Base-by-base conservation (phyloP, 306 rosid species). In the Citrullus colocynthis region DNA sequence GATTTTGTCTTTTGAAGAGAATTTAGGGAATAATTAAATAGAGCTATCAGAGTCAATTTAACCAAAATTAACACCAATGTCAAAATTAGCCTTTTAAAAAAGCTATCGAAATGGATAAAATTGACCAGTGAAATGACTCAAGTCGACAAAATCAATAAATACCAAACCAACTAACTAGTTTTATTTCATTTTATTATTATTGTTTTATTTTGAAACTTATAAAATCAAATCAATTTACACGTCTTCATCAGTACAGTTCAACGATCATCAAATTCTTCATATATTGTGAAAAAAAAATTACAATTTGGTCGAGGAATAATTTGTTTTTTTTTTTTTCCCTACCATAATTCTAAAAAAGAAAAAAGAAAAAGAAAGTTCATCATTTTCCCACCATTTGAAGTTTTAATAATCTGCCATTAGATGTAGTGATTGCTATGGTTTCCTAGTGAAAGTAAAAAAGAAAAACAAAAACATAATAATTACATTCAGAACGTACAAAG, bases 371-470 rank as follows among this genome's bases (percentile, higher is more conserved):
- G 32, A 30, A 9, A 61, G 15, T 30, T 79, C 8, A 64, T 73
- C 39, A 21, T 63, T 74, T 80, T 62, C 70, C 75, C 78, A 49
- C 64, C 78, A 14, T 49, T 74, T 62, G 80, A 75, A 80, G 83
- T 48, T 80, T 80, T 56, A 78, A n/a, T 75, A 34, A 58, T 64
- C 66, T 61, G 37, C 36, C 76, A 75, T 74, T 60, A 63, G 52
- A 57, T 24, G 67, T 56, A 79, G 34, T 79, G 32, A 79, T 69
- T 71, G 61, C 32, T 45, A 20, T 71, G 20, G 60, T 42, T 34
- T 21, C 65, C 32, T 21, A 24, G 21, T 28, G 4, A 18, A 11
- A 66, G 39, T 45, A 7, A 36, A 34, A 52, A 30, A 41, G 55
- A 18, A 12, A 20, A 36, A 24, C 28, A 24, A 64, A 62, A 67